A percentile compares a stretch with the other conserved stretches of the same genome.
Conservation (phyloP, 495 filamentous ascomycete genomes). For the Oleoguttula mirabilis region DNA sequence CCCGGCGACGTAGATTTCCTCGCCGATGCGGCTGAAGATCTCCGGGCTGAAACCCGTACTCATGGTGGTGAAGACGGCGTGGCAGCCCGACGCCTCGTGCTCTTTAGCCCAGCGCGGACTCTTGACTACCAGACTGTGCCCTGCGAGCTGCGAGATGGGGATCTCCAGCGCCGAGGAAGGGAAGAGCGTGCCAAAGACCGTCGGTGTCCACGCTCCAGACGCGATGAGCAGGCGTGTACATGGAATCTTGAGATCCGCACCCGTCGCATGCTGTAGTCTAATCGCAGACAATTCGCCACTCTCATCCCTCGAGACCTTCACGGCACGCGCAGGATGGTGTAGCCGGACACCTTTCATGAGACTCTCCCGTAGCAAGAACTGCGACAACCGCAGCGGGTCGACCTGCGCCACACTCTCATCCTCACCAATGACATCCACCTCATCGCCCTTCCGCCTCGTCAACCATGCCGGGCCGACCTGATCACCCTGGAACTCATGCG, state of each 20-base stretch:
- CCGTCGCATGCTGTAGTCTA: slow-evolving; percentile 33
- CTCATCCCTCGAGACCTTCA: slow-evolving; percentile 39
- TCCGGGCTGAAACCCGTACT: slow-evolving; percentile 53
- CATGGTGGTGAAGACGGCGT: slow-evolving; percentile 58
- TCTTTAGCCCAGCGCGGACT: slow-evolving; percentile 45
- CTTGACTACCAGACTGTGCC: slow-evolving; percentile 56
- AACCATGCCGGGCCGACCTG: slow-evolving; percentile 48
- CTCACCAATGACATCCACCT: slow-evolving; percentile 51
- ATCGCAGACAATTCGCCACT: slow-evolving; percentile 36
- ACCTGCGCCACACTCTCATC: slow-evolving; percentile 54
- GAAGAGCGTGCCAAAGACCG: slow-evolving; percentile 53
- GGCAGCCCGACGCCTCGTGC: slow-evolving; percentile 35
- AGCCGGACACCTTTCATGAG: slow-evolving; percentile 49
- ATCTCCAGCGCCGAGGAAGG: slow-evolving; percentile 38
- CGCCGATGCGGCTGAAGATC: slow-evolving; percentile 53
- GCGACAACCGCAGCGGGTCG: slow-evolving; percentile 50
- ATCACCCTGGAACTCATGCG: slow-evolving; percentile 16
- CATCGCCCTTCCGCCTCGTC: slow-evolving; percentile 36
- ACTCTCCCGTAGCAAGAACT: slow-evolving; percentile 50
- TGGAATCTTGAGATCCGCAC: slow-evolving; percentile 33
- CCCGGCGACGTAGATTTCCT: slow-evolving; percentile 63
- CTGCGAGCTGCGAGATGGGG: slow-evolving; percentile 51
- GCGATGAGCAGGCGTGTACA: slow-evolving; percentile 47
- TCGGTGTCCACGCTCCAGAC: slow-evolving; percentile 57
- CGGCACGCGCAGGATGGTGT: slow-evolving; percentile 50